Evolutionary conservation across 2,329 filamentous ascomycete species (phyloP), one percentile per base, ranked within the genome.

Genomic region (Pezizomycotina sp.): DNA sequence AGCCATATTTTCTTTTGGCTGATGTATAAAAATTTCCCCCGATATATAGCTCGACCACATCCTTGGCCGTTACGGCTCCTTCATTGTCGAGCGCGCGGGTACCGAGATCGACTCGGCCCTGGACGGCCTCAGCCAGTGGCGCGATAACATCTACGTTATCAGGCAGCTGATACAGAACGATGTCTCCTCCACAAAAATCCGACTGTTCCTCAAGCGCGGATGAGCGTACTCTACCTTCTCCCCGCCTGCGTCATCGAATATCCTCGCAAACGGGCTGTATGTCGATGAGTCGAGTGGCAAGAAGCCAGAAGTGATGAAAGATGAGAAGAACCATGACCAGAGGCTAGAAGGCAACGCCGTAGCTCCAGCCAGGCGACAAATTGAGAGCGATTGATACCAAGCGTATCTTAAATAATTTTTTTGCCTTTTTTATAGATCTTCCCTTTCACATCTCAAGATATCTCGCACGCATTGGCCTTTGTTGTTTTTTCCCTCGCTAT

Each of bases 91-190:
- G 63, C 72, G 86, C 42, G 75, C 74, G 25, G 84, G 83, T 27
- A 92, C 82, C 14, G 81, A 92, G 52, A 77, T 91, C 31, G 79
- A 92, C 45, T 79, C 91, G 53, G 83, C 84, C 2, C 65, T 92
- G 28, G 74, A 77, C n/a, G 76, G 71, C 27, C 63, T 92, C 29
- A 75, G 82, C 54, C 69, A 73, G 42, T 93, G 77, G 70, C 75
- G 81, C 52, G 71, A 83, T 50, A 74, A 57, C 25, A 77, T 92
- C 43, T 75, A 81, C 53, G 77, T 92, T 35, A 86, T 92, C 46
- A 77, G 80, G 38, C 81, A 92, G 57, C 69, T 92, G 33, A 84
- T 92, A 31, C 74, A 80, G 47, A 86, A 86, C 56, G 78, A 89
- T 50, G 75, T 89, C 42, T 82, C 76, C 51, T 83, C 76, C 45